These are phyloP conservation scores for Cubamyces sp. DNA, from an alignment of 768 basidiomycete species.

Conservation along the genomic window DNA sequence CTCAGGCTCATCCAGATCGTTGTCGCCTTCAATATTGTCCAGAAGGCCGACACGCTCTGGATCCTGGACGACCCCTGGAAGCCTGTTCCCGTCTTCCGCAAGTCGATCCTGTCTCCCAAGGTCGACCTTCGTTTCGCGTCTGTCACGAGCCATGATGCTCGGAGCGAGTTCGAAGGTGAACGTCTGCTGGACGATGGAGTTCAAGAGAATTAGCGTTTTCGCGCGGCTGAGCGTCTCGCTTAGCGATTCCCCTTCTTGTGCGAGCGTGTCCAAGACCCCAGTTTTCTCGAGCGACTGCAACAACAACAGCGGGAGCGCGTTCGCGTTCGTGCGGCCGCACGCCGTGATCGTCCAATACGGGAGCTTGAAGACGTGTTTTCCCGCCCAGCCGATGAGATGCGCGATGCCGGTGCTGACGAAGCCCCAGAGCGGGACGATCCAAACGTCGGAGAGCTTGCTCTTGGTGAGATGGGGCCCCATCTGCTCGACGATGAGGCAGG, in stretches of 20 bases:
- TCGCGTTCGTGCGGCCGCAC: slow-evolving; percentile 32
- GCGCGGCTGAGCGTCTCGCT: slow-evolving; percentile 27
- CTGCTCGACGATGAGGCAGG: slow-evolving; percentile 33
- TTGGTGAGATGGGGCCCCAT: slow-evolving; percentile 34
- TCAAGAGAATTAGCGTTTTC: slow-evolving; percentile 30
- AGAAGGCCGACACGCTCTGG: slow-evolving; percentile 31
- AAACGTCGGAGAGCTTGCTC: slow-evolving; percentile 19
- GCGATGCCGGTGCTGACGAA: slow-evolving; percentile 29
- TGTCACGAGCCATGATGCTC: slow-evolving; percentile 24
- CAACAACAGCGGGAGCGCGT: slow-evolving; percentile 33
- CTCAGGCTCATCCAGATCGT: neutral
- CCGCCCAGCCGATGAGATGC: slow-evolving; percentile 30
- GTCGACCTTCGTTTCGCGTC: slow-evolving; percentile 9
- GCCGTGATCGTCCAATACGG: slow-evolving; percentile 34
- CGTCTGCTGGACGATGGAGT: slow-evolving; percentile 33
- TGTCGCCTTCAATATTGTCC: slow-evolving; percentile 16
- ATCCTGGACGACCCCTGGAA: slow-evolving; percentile 27
- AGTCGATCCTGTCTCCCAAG: slow-evolving; percentile 8
- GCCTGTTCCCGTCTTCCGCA: slow-evolving; percentile 11
- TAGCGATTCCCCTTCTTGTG: slow-evolving; percentile 17
- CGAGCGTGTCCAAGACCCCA: slow-evolving; percentile 29
- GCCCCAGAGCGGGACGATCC: slow-evolving; percentile 33
- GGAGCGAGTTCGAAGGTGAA: slow-evolving; percentile 34
- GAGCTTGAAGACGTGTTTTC: slow-evolving; percentile 22
- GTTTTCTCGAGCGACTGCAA: slow-evolving; percentile 29